Conservation (phyloP, 495 filamentous ascomycete species). For the Trichoderma orchidacearum region DNA sequence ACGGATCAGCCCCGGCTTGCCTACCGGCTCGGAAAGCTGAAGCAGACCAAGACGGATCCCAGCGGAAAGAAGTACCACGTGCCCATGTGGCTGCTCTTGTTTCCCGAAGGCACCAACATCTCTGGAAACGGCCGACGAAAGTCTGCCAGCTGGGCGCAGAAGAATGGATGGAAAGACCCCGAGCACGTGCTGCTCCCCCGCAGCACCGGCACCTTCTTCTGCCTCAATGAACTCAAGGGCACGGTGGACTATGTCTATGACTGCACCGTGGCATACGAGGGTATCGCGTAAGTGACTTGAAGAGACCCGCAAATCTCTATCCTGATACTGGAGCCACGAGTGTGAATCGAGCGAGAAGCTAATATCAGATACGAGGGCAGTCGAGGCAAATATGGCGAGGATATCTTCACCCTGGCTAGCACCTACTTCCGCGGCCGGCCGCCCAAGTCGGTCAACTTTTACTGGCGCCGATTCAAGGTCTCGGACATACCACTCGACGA, state of each 20-base stretch:
- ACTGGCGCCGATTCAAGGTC: constrained; percentile 63
- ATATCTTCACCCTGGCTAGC: constrained; percentile 57
- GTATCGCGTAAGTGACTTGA: constrained; percentile 46
- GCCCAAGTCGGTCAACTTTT: constrained; percentile 74
- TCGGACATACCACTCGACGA: constrained; percentile 53
- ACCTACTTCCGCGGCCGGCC: constrained; percentile 66
- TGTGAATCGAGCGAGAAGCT: not conserved
- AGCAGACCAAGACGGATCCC: constrained; percentile 35
- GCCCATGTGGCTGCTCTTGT: constrained; percentile 80
- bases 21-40: constrained; percentile 56
- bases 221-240: constrained; percentile 52
- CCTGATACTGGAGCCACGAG: too few species aligned
- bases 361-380: constrained; percentile 20
- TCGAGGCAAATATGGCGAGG: constrained; percentile 57
- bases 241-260: constrained; percentile 75
- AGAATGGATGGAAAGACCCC: constrained; percentile 50
- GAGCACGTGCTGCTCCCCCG: constrained; percentile 58
- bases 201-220: constrained; percentile 64
- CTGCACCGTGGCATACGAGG: constrained; percentile 76
- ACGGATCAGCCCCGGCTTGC: constrained; percentile 57
- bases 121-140: constrained; percentile 48
- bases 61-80: constrained; percentile 39
- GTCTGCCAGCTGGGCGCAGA: constrained; percentile 56
- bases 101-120: constrained; percentile 73
- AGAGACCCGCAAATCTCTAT: not conserved